A percentile compares a stretch with the other conserved stretches of the same genome.
phyloP scores from a whole-genome alignment of 208 protist species.

The Leishmania tarentolae region DNA sequence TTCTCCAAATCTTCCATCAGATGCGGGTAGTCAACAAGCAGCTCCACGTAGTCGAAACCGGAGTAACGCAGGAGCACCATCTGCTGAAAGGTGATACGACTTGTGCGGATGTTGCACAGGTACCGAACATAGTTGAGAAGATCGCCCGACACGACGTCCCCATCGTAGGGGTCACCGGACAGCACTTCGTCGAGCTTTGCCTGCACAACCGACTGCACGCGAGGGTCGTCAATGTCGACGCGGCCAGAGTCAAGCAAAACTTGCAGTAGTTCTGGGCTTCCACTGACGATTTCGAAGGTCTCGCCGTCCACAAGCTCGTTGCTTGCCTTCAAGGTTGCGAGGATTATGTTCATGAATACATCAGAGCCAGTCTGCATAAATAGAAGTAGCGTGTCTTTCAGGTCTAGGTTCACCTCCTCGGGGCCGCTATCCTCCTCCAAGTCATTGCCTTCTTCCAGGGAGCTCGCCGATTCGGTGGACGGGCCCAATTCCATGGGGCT shows the following conservation, averaged over 20 bases:
- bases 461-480: slow-evolving; percentile 19
- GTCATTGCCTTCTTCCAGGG: slow-evolving; percentile 5
- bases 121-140: slow-evolving; percentile 66
- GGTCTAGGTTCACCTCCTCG: slow-evolving; percentile 60
- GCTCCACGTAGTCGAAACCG: slow-evolving; percentile 82
- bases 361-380: slow-evolving; percentile 71
- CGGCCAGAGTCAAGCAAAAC: slow-evolving; percentile 63
- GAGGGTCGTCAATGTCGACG: slow-evolving; percentile 56
- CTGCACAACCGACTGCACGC: slow-evolving; percentile 69
- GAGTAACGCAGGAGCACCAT: slow-evolving; percentile 73
- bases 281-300: slow-evolving; percentile 55
- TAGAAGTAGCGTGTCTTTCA: slow-evolving; percentile 70
- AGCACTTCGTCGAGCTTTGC: slow-evolving; percentile 70
- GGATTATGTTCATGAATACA: slow-evolving; percentile 84
- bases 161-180: slow-evolving; percentile 42
- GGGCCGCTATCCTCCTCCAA: slow-evolving; percentile 14
- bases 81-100: slow-evolving; percentile 62
- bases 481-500: not conserved
- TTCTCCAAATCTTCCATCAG: slow-evolving; percentile 45
- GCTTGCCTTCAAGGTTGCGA: slow-evolving; percentile 72
- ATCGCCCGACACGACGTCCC: slow-evolving; percentile 44
- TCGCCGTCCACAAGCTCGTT: slow-evolving; percentile 59
- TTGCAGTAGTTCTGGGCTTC: slow-evolving; percentile 60
- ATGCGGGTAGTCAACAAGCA: slow-evolving; percentile 78
- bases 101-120: slow-evolving; percentile 60